Conservation (phyloP, 2,329 filamentous ascomycete species). For the Dothistroma pini region DNA sequence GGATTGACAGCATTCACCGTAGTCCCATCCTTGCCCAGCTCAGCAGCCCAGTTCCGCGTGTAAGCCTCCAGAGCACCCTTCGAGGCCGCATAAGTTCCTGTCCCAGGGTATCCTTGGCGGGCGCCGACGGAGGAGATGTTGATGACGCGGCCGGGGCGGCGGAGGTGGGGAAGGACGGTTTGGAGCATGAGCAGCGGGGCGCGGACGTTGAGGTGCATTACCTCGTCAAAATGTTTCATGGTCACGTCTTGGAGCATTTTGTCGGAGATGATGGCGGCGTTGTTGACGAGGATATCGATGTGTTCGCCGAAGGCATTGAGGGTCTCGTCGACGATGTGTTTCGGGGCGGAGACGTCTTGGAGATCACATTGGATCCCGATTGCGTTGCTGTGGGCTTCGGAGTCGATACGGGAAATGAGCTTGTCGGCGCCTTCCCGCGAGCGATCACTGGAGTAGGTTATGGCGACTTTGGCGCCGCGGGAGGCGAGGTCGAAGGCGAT, state of each 20-base stretch:
- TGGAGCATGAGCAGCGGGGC: constrained; percentile 54
- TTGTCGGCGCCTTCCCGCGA: constrained; percentile 36
- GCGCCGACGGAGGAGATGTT: constrained; percentile 57
- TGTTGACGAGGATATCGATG: constrained; percentile 46
- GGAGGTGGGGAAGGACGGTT: constrained; percentile 51
- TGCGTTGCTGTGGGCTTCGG: constrained; percentile 36
- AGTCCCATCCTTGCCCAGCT: constrained; percentile 54
- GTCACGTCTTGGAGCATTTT: constrained; percentile 37
- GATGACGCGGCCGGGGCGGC: constrained; percentile 50
- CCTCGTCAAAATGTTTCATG: constrained; percentile 49
- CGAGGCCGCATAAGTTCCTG: constrained; percentile 53
- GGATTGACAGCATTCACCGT: constrained; percentile 61
- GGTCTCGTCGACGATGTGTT: constrained; percentile 38
- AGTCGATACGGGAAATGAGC: constrained; percentile 36
- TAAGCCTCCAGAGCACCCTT: constrained; percentile 60
- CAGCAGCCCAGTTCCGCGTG: constrained; percentile 57
- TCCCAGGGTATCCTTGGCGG: constrained; percentile 43
- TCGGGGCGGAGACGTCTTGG: constrained; percentile 32
- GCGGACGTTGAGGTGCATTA: constrained; percentile 58
- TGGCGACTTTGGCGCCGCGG: constrained; percentile 46
- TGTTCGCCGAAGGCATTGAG: constrained; percentile 37
- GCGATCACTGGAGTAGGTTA: constrained; percentile 42
- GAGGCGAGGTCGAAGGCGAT: constrained; percentile 48
- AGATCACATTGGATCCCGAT: constrained; percentile 43
- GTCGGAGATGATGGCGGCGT: constrained; percentile 30